Conservation (phyloP, 495 filamentous ascomycete genomes). For the Hypoxylon lenormandii region DNA sequence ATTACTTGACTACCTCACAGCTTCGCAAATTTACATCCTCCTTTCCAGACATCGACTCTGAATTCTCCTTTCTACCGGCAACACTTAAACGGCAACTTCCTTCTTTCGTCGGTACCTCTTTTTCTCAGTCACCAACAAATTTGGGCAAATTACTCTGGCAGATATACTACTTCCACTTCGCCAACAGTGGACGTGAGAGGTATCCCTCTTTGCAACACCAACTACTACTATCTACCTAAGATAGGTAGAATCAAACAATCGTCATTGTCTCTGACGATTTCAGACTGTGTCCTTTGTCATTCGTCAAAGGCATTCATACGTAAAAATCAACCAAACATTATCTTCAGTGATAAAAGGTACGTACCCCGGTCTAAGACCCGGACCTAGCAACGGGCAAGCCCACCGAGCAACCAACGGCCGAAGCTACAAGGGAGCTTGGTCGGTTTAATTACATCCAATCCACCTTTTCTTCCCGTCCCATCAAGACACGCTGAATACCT, state of each 20-base stretch:
- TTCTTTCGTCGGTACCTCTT: not conserved
- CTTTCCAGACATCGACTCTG: not conserved
- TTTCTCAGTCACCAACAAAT: not conserved
- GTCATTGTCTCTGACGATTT: not conserved
- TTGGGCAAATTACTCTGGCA: not conserved
- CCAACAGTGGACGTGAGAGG: no score
- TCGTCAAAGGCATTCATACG: no score
- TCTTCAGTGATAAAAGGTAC: slow-evolving; percentile 11
- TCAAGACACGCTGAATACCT: not conserved
- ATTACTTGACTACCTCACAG: no score
- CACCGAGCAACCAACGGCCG: not conserved
- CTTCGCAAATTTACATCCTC: not conserved
- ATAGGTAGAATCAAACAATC: not conserved
- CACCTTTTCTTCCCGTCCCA: not conserved
- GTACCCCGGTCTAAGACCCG: not conserved
- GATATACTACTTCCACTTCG: no score
- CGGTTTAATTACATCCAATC: slow-evolving; percentile 9
- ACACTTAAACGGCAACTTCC: not conserved
- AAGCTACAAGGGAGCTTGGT: slow-evolving; percentile 3
- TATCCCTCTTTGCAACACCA: no score
- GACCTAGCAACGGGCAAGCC: no score
- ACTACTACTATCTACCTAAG: not conserved
- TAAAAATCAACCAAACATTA: not conserved
- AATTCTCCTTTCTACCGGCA: no score
- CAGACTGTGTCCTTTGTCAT: no score